These are phyloP conservation scores for Kandelia obovata DNA, from an alignment of 345 rosid genomes.

Conservation along the genomic window DNA sequence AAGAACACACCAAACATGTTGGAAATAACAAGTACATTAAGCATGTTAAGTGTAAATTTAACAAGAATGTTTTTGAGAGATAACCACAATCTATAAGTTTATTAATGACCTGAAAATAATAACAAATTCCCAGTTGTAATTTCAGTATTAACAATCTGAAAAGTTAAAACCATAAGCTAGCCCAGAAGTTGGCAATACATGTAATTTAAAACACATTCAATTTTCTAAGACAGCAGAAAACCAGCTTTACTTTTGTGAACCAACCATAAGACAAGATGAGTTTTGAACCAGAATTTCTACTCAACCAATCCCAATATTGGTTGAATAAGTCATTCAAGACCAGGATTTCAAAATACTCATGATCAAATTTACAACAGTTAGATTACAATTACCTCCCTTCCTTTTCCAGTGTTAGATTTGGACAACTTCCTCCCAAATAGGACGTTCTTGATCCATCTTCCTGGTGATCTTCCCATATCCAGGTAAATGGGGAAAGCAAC, in stretches of 20 bases:
- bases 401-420: constrained; percentile 53
- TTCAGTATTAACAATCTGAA: not conserved
- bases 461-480: constrained; percentile 71
- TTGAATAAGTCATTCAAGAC: not conserved
- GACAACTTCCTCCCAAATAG: constrained; percentile 80
- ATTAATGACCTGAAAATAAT: not conserved
- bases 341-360: not conserved
- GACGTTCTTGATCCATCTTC: constrained; percentile 78
- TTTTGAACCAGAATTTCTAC: no score
- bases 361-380: not conserved
- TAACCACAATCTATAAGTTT: not conserved
- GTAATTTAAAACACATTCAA: not conserved
- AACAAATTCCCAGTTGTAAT: not conserved
- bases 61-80: not conserved
- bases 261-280: no score
- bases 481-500: constrained; percentile 5
- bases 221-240: no score
- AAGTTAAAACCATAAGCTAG: not conserved
- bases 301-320: not conserved
- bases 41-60: not conserved
- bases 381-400: constrained; percentile 52
- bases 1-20: not conserved
- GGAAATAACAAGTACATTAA: not conserved
- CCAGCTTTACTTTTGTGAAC: no score
- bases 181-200: not conserved